Percentiles rank a stretch among this genome's conserved stretches.
Conservation (phyloP, 768 basidiomycete species). For the Tylopilus plumbeoviolaceoides region DNA sequence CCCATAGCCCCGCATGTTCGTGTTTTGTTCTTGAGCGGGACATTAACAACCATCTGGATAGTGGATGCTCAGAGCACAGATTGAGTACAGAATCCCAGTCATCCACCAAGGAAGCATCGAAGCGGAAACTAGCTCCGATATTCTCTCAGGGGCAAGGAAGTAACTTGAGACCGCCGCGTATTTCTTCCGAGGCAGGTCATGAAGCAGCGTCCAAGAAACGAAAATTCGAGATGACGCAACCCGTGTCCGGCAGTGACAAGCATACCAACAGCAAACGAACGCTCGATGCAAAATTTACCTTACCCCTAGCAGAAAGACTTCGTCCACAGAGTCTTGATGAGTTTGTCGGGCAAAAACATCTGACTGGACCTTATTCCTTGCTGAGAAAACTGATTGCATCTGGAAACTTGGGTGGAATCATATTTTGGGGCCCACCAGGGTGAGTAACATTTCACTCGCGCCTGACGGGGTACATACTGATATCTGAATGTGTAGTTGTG, state of each 20-base stretch:
- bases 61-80: slow-evolving; percentile 33
- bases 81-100: not conserved
- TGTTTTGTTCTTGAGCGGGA: slow-evolving; percentile 34
- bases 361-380: slow-evolving; percentile 54
- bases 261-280: slow-evolving; percentile 19
- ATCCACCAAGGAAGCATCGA: slow-evolving; percentile 11
- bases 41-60: slow-evolving; percentile 55
- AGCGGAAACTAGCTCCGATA: slow-evolving; percentile 39
- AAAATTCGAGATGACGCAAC: slow-evolving; percentile 16
- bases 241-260: slow-evolving; percentile 15
- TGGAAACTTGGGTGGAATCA: slow-evolving; percentile 54
- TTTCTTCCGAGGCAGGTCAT: slow-evolving; percentile 7
- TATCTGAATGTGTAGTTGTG: slow-evolving; percentile 40
- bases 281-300: slow-evolving; percentile 26
- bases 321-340: slow-evolving; percentile 61
- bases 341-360: slow-evolving; percentile 68
- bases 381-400: slow-evolving; percentile 49
- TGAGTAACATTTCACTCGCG: slow-evolving; percentile 13
- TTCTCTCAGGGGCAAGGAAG: slow-evolving; percentile 29
- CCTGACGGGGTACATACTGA: not conserved
- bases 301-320: slow-evolving; percentile 69
- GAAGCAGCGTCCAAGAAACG: slow-evolving; percentile 29
- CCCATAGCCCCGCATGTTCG: slow-evolving; percentile 47
- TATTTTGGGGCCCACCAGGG: slow-evolving; percentile 79
- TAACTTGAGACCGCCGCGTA: slow-evolving; percentile 6